Evolutionary conservation across 495 filamentous ascomycete genomes (phyloP).

Genomic region (Lichenothelia convexa): DNA sequence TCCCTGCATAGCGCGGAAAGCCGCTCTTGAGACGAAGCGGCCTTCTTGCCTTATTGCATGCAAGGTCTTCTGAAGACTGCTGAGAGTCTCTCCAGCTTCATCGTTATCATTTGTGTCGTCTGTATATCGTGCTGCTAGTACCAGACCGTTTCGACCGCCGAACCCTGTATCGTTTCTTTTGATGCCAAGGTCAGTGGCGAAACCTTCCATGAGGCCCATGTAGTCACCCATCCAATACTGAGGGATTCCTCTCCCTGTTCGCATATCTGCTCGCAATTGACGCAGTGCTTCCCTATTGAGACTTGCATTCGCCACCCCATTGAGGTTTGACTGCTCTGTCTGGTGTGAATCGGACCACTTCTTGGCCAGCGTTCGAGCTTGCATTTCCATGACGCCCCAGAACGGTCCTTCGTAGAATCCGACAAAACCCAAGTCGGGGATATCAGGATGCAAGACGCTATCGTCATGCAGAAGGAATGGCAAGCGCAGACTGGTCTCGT

Average conservation of each 20-base stretch:
- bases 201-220: conserved; percentile 55
- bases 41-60: conserved; percentile 7
- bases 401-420: conserved; percentile 76
- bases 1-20: conserved; percentile 60
- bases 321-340: too few relatives aligned
- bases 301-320: too few relatives aligned
- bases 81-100: conserved; percentile 7
- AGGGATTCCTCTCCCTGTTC: conserved; percentile 24
- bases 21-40: conserved; percentile 37
- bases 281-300: too few relatives aligned
- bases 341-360: conserved; percentile 20
- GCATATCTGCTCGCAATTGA: too few relatives aligned
- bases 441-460: conserved; percentile 35
- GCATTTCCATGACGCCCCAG: conserved; percentile 79
- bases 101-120: not conserved
- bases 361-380: conserved; percentile 45
- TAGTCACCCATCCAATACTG: conserved; percentile 78
- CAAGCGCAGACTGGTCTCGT: conserved; percentile 33
- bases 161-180: conserved; percentile 7
- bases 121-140: conserved; percentile 6
- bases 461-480: conserved; percentile 54
- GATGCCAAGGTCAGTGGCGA: conserved; percentile 37
- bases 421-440: conserved; percentile 58
- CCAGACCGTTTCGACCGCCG: conserved; percentile 3
- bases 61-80: conserved; percentile 7